phyloP scores from a whole-genome alignment of 768 basidiomycete species.

The Udeniomyces megalosporus region DNA sequence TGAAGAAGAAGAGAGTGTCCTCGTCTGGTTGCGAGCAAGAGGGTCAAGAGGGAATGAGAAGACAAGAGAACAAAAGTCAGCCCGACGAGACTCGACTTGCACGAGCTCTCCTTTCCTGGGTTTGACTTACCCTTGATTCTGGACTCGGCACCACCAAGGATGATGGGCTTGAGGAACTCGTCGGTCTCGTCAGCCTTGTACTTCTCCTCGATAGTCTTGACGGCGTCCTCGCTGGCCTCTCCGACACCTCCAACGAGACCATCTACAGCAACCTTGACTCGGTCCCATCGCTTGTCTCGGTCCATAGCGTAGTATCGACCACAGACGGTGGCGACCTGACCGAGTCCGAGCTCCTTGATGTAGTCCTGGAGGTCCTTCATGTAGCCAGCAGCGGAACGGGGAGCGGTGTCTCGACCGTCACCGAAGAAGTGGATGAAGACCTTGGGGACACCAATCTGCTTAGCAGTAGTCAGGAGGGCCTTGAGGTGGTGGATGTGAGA shows the following conservation, averaged over 20 bases:
- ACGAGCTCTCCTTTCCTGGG: not conserved
- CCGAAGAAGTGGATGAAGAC: conserved; percentile 88
- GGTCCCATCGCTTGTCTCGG: conserved; percentile 90
- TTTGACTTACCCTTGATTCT: conserved; percentile 55
- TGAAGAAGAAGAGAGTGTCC: conserved; percentile 90
- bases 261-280: conserved; percentile 75
- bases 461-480: conserved; percentile 78
- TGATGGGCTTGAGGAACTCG: conserved; percentile 90
- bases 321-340: conserved; percentile 66
- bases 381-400: conserved; percentile 63
- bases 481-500: conserved; percentile 83
- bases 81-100: too few relatives aligned
- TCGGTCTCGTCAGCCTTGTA: conserved; percentile 79
- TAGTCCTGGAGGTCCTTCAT: conserved; percentile 60
- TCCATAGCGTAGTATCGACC: conserved; percentile 96
- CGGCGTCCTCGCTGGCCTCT: conserved; percentile 29
- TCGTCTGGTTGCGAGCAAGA: conserved; percentile 41
- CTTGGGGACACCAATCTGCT: conserved; percentile 64
- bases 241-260: conserved; percentile 58
- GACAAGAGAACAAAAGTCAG: not conserved
- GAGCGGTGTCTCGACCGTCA: conserved; percentile 88
- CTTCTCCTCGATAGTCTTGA: conserved; percentile 52
- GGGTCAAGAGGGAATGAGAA: not conserved
- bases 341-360: conserved; percentile 46
- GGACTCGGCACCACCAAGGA: conserved; percentile 60